Conservation (phyloP, 768 basidiomycete genomes). For the Boletales sp. region DNA sequence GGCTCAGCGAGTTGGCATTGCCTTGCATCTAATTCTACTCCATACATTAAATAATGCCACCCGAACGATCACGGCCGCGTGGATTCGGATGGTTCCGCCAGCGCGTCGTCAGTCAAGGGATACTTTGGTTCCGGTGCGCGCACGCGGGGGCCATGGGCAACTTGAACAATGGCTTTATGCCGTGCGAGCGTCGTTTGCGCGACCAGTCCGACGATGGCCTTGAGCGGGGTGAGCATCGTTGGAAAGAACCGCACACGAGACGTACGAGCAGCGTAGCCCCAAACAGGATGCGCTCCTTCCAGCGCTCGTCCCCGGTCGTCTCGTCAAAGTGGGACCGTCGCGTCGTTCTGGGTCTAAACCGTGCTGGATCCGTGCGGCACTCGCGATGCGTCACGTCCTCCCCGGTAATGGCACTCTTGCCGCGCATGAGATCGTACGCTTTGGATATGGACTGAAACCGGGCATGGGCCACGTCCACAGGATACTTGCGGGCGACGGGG, state of each 20-base stretch:
- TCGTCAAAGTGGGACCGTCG: slow-evolving; percentile 47
- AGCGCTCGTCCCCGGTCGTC: slow-evolving; percentile 48
- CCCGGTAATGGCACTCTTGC: slow-evolving; percentile 34
- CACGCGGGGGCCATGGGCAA: slow-evolving; percentile 2
- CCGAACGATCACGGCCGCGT: not conserved
- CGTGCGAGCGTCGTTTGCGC: slow-evolving; percentile 31
- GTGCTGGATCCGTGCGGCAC: slow-evolving; percentile 35
- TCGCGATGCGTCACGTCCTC: slow-evolving; percentile 14
- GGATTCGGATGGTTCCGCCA: slow-evolving; percentile 15
- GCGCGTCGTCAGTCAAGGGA: slow-evolving; percentile 17
- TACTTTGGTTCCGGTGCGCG: slow-evolving; percentile 1
- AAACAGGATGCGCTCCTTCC: slow-evolving; percentile 63
- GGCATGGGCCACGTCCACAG: slow-evolving; percentile 51
- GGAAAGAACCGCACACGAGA: not conserved
- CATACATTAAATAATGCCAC: not conserved
- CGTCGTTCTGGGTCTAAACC: slow-evolving; percentile 35
- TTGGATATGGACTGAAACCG: slow-evolving; percentile 67
- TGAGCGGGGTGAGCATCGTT: too few relatives aligned
- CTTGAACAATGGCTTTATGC: slow-evolving; percentile 28
- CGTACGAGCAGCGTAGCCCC: slow-evolving; percentile 51
- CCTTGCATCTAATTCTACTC: too few relatives aligned
- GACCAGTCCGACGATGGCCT: slow-evolving; percentile 32
- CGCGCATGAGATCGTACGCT: slow-evolving; percentile 64
- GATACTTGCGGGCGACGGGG: slow-evolving; percentile 35
- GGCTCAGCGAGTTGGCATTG: too few relatives aligned